Evolutionary conservation across 306 rosid species (phyloP), one percentile per base, ranked within the genome.

Genomic region (Vigna reflexopilosa): DNA sequence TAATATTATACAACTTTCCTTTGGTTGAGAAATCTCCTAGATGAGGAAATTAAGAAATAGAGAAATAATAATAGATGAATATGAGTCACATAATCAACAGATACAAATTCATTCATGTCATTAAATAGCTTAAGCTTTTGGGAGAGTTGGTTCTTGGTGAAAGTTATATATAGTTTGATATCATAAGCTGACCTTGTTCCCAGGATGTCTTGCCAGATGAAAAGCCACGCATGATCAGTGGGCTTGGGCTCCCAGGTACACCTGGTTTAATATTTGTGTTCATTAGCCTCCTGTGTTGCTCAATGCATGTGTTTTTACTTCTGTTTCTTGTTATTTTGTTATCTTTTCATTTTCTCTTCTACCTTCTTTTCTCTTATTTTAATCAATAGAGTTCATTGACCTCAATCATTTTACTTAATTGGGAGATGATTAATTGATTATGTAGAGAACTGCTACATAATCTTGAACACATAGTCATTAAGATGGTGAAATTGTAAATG

Each of bases 191-290:
- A 56, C 52, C 51, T 77, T 72, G 42, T 85, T 75, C 67, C 51
- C 87, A 94, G 98, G 97, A 88, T 87, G 79, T 85, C 70, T 82
- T 95, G 84, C 90, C 88, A 65, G 90, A 85, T 77, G 89, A 89
- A 79, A 89, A 89, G 80, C 98, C 98, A 14, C 93, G 98, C 80
- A 70, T 95, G 88, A 80, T 91, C 72, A 85, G 90, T 75, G 98
- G 97, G 70, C 97, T 95, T 79, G 98, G 91, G 82, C 96, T 95
- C 78, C 98, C 98, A 85, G 98, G 98, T 94, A 88, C 76, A 85
- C 71, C 4, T 26, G 51, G 28, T 42, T 54, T 51, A 75, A 64
- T 66, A 51, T 4, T 47, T 80, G 61, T 51, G 66, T 56, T 79
- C 51, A 48, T 36, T 38, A 44, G 26, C 62, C 20, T 58, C 26